These are phyloP conservation scores for Cetradonia linearis DNA, from an alignment of 495 filamentous ascomycete species.

Conservation along the genomic window DNA sequence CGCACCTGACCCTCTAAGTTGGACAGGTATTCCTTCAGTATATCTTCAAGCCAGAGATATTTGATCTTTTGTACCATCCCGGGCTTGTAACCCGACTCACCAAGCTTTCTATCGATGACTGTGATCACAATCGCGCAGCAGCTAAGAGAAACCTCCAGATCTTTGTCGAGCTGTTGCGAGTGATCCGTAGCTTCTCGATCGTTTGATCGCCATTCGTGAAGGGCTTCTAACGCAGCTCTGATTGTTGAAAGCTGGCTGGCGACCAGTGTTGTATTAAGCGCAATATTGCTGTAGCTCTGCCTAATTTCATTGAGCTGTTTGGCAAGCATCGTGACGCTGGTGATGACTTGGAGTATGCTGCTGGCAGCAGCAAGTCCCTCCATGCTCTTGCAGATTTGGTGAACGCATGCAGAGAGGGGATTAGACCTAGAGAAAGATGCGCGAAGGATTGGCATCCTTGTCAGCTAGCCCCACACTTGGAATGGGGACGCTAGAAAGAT, in stretches of 20 bases:
- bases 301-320: slow-evolving; percentile 21
- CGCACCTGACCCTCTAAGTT: slow-evolving; percentile 22
- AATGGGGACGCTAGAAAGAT: background rate
- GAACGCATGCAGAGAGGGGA: background rate
- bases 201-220: slow-evolving; percentile 17
- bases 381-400: background rate
- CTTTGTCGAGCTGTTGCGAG: slow-evolving; percentile 19
- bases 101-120: slow-evolving; percentile 20
- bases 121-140: slow-evolving; percentile 23
- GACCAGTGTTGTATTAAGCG: slow-evolving; percentile 22
- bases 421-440: background rate
- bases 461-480: background rate
- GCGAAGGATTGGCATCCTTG: slow-evolving; percentile 8
- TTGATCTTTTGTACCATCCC: slow-evolving; percentile 19
- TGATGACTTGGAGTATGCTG: slow-evolving; percentile 10
- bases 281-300: slow-evolving; percentile 20
- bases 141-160: slow-evolving; percentile 19
- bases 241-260: slow-evolving; percentile 22
- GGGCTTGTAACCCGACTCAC: slow-evolving; percentile 19
- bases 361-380: background rate
- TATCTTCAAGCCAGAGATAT: slow-evolving; percentile 20
- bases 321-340: slow-evolving; percentile 18
- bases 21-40: slow-evolving; percentile 21
- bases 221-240: slow-evolving; percentile 20
- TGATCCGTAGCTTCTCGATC: slow-evolving; percentile 1